These are phyloP conservation scores for Scytalidium sp. DNA, from an alignment of 2,329 filamentous ascomycete species.

Conservation along the genomic window DNA sequence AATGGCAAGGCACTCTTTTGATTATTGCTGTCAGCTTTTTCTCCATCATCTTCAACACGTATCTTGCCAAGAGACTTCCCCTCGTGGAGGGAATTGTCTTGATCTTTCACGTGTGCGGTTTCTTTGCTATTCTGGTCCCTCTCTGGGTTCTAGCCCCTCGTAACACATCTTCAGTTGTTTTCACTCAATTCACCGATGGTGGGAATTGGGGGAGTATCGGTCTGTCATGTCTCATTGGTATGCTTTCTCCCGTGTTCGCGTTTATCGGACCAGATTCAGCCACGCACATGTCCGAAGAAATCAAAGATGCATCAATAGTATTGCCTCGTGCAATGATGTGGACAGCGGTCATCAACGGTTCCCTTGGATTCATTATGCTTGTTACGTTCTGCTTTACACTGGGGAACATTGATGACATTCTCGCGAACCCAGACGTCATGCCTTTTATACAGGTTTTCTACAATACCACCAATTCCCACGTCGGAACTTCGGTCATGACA, in stretches of 20 bases:
- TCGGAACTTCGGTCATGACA: constrained; percentile 43
- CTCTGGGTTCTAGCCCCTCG: constrained; percentile 27
- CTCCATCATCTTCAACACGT: constrained; percentile 39
- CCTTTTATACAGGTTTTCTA: constrained; percentile 49
- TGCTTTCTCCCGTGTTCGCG: constrained; percentile 28
- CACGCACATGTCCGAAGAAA: constrained; percentile 43
- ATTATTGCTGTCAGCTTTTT: constrained; percentile 36
- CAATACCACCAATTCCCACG: constrained; percentile 37
- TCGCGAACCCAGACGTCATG: constrained; percentile 38
- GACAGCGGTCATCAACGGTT: constrained; percentile 42
- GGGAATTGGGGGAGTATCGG: constrained; percentile 27
- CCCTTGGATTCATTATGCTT: constrained; percentile 37
- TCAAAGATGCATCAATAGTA: constrained; percentile 40
- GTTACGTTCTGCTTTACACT: constrained; percentile 32
- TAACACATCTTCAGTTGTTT: constrained; percentile 15
- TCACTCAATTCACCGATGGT: constrained; percentile 24
- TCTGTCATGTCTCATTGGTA: constrained; percentile 31
- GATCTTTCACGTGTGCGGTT: constrained; percentile 39
- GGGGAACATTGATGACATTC: constrained; percentile 30
- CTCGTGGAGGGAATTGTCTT: constrained; percentile 39
- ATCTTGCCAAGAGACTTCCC: constrained; percentile 33
- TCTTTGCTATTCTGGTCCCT: constrained; percentile 36
- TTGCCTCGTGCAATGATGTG: constrained; percentile 44
- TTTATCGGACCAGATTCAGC: constrained; percentile 16
- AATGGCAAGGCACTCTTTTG: constrained; percentile 39